phyloP scores from a whole-genome alignment of 2,329 filamentous ascomycete species.

The Chalaropsis thielavioides region DNA sequence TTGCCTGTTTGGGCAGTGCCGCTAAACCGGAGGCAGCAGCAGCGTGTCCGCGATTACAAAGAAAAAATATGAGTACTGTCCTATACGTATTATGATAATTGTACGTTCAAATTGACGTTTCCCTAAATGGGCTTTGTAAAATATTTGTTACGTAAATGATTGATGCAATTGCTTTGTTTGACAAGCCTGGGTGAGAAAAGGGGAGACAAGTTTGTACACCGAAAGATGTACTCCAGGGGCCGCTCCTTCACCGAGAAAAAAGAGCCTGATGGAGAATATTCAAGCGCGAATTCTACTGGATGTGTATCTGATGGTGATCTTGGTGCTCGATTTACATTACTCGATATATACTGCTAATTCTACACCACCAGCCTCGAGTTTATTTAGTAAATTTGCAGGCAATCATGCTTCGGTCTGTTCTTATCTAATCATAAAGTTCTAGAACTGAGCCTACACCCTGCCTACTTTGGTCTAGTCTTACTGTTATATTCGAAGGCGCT shows the following conservation, averaged over 20 bases:
- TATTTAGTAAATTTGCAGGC: not conserved
- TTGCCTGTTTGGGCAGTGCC: not conserved
- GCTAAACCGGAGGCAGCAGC: not conserved
- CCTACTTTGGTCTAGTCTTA: not conserved
- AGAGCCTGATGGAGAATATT: not conserved
- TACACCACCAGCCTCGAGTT: not conserved
- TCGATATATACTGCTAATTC: conserved; percentile 7
- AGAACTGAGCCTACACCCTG: not conserved
- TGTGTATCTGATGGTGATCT: not conserved
- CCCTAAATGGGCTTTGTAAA: not conserved
- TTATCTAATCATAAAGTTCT: not conserved
- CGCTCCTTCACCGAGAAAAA: not conserved
- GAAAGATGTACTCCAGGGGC: not conserved
- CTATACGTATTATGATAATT: not conserved
- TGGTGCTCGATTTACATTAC: conserved; percentile 6
- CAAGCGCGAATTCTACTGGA: not conserved
- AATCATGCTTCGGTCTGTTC: not conserved
- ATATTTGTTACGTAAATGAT: conserved; percentile 2
- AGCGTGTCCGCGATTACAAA: not conserved
- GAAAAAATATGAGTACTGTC: not conserved
- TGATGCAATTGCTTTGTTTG: not conserved
- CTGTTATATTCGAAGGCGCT: not conserved
- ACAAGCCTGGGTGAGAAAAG: not conserved
- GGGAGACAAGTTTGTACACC: not conserved
- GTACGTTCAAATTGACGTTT: not conserved